Percentiles rank a stretch among this genome's conserved stretches.
phyloP scores from a whole-genome alignment of 2,329 filamentous ascomycete species.

The Cladophialophora exuberans region DNA sequence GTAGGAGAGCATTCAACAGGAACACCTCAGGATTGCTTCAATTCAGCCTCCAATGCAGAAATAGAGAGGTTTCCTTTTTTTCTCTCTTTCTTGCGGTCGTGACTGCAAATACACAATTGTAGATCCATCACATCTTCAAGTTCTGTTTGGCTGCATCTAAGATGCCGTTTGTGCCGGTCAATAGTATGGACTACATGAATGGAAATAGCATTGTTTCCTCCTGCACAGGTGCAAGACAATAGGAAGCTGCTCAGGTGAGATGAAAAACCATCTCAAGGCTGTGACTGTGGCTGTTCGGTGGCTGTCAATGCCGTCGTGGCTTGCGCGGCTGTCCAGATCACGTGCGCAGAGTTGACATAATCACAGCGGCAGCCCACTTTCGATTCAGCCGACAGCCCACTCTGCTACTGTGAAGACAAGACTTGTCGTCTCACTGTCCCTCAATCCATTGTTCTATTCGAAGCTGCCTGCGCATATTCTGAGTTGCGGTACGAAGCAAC shows the following conservation, averaged over 20 bases:
- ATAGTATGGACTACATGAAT: too few species aligned
- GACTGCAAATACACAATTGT: too few species aligned
- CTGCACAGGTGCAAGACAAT: too few species aligned
- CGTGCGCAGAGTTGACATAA: constrained; percentile 21
- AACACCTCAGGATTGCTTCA: neutral
- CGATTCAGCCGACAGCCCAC: too few species aligned
- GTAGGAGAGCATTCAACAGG: constrained; percentile 1
- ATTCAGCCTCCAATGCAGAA: neutral
- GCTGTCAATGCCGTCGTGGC: too few species aligned
- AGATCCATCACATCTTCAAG: too few species aligned
- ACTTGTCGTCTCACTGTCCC: constrained; percentile 12
- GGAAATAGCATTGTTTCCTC: too few species aligned
- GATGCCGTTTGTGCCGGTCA: too few species aligned
- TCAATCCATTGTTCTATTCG: constrained; percentile 1
- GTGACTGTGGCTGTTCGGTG: too few species aligned
- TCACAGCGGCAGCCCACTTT: too few species aligned
- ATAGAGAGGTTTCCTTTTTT: neutral
- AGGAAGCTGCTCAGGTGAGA: neutral
- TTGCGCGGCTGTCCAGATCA: neutral
- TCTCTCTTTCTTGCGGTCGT: neutral
- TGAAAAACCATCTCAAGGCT: neutral
- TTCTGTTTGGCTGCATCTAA: too few species aligned
- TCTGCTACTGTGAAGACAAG: neutral
- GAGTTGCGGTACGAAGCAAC: neutral
- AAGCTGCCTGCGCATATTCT: constrained; percentile 15